Evolutionary conservation across 164 flowering plant species (phyloP), one percentile per base, ranked within the genome.

Genomic region (Malania oleifera): DNA sequence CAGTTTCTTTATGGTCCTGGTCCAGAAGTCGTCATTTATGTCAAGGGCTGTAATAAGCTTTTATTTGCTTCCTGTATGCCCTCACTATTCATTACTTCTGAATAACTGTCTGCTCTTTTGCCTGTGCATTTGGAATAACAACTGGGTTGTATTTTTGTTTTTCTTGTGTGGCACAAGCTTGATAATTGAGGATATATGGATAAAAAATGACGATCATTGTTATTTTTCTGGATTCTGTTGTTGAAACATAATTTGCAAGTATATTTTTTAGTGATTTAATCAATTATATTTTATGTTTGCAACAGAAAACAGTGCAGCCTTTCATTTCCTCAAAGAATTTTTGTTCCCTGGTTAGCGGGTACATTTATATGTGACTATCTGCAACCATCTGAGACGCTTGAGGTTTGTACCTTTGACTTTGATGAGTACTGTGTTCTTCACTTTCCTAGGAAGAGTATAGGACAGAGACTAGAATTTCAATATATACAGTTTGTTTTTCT

Each of bases 331-430:
- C 80, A 86, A 68, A 83, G 98, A 75, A 89, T 89, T 31, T 82
- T 93, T 53, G 61, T 84, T 59, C 98, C 98, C 27, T 93, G 98
- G 97, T 66, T 86, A 68, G 80, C 68, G 1, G 83, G 74, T 41
- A 65, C 76, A 56, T 82, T 63, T 49, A 75, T 87, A 58, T 86
- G 93, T 59, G 96, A 93, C 68, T 87, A 89, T 64, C 64, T 93
- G 54, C 91, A 79, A 61, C 72, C 91, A 43, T 80, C 82, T 27
- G 97, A 93, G 63, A 75, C 87, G 47, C 47, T 84, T 64, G 89
- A 89, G 96, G 96, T 92, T 18, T 56, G 84, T 73, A 17, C 28
- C 49, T 34, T 34, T 28, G 1, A 19, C 39, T 26, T 59, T 15
- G 43, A 39, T 14, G 17, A 9, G 43, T 39, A 17, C 43, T 13